Percentiles rank a stretch among this genome's conserved stretches.
Evolutionary conservation across 2,329 filamentous ascomycete species (phyloP).

Genomic region (Aspergillus thermomutatus): DNA sequence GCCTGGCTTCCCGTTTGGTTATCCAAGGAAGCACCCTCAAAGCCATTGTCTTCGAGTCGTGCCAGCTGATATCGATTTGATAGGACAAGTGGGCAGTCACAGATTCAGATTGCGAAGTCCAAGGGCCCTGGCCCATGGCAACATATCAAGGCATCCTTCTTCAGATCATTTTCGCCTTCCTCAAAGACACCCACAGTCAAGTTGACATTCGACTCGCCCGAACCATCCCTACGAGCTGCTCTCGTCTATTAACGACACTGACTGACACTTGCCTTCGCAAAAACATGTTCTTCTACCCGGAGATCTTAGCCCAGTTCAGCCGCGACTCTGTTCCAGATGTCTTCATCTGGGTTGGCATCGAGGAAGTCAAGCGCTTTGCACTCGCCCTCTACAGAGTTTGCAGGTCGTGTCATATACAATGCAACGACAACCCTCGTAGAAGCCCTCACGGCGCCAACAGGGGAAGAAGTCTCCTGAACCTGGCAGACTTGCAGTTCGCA

Average conservation of each 20-base stretch:
- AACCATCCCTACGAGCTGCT: slow-evolving; percentile 8
- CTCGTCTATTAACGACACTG: slow-evolving; percentile 19
- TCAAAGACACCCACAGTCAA: slow-evolving; percentile 9
- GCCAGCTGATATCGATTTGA: neutral
- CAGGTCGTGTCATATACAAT: slow-evolving; percentile 2
- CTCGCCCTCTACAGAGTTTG: slow-evolving; percentile 25
- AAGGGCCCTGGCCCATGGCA: slow-evolving; percentile 22
- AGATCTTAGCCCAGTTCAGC: slow-evolving; percentile 18
- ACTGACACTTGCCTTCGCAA: slow-evolving; percentile 20
- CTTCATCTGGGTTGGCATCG: slow-evolving; percentile 19
- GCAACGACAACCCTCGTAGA: neutral
- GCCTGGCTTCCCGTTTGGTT: neutral
- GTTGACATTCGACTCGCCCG: slow-evolving; percentile 3
- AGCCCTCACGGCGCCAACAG: neutral
- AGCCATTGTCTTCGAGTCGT: neutral
- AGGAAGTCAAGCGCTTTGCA: slow-evolving; percentile 28
- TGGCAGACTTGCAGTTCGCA: slow-evolving; percentile 21
- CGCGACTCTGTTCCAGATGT: slow-evolving; percentile 11
- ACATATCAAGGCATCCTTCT: slow-evolving; percentile 28
- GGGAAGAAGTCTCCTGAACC: slow-evolving; percentile 11
- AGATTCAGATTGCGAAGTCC: neutral
- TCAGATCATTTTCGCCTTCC: slow-evolving; percentile 22
- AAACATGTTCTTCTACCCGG: slow-evolving; percentile 23
- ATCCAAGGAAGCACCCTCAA: neutral
- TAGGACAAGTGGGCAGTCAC: neutral